Conservation (phyloP, 2,329 filamentous ascomycete genomes). For the Fusarium sp. region DNA sequence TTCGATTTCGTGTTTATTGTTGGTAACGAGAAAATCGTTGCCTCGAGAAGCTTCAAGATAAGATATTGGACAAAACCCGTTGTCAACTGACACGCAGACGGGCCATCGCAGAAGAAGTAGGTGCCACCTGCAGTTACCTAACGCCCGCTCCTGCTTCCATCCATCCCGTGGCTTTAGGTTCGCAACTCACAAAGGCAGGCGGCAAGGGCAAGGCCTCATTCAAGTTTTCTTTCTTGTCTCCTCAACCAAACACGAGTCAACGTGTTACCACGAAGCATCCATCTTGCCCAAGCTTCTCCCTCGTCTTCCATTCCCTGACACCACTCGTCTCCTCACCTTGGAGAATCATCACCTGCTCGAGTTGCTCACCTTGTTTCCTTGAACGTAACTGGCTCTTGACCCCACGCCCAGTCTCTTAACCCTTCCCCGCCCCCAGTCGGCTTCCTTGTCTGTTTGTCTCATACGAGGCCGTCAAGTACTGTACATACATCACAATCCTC, state of each 20-base stretch:
- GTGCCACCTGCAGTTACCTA: constrained; percentile 19
- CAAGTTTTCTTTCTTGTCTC: constrained; percentile 13
- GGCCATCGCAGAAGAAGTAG: constrained; percentile 10
- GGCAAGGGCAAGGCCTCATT: constrained; percentile 15
- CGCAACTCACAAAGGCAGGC: not conserved
- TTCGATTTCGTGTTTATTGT: constrained; percentile 25
- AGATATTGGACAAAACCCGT: not conserved
- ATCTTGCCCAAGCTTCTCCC: not conserved
- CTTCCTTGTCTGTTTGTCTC: constrained; percentile 20
- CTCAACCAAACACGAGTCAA: constrained; percentile 30
- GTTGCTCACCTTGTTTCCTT: constrained; percentile 39
- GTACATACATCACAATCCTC: constrained; percentile 19
- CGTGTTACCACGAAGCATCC: constrained; percentile 26
- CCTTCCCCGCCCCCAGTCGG: constrained; percentile 15
- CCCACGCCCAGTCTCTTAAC: constrained; percentile 34
- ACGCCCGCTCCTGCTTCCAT: constrained; percentile 12
- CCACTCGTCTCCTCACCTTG: constrained; percentile 43
- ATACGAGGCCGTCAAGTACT: constrained; percentile 21
- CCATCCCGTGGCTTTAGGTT: not conserved
- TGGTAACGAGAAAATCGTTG: constrained; percentile 4
- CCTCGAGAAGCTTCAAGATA: not conserved
- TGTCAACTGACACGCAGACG: constrained; percentile 18
- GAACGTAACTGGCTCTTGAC: constrained; percentile 21
- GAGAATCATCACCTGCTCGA: constrained; percentile 32
- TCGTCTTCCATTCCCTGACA: constrained; percentile 19